phyloP scores from a whole-genome alignment of 139 green algal genomes.

The Chlamydomonas incerta region DNA sequence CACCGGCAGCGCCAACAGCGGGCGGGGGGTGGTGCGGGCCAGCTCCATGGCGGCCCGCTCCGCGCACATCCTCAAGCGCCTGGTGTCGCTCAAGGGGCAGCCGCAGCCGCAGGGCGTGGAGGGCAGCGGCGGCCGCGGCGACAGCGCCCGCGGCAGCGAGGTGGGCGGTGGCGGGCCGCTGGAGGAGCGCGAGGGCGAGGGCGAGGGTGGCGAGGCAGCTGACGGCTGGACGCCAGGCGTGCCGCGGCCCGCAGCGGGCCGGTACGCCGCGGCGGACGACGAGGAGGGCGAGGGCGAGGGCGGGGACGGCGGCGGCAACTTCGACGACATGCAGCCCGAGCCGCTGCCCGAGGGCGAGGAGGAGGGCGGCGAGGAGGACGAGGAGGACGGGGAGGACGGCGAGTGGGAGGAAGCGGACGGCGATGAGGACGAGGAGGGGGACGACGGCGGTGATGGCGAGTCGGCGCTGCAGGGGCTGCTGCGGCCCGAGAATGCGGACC shows the following conservation, averaged over 20 bases:
- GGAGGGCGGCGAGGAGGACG: background rate
- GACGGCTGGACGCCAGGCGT: background rate
- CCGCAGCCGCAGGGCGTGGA: background rate
- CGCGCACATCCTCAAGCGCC: background rate
- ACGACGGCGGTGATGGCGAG: background rate
- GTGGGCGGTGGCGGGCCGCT: background rate
- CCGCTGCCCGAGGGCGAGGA: background rate
- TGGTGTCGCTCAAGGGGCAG: background rate
- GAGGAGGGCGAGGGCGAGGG: background rate
- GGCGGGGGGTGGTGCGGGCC: background rate
- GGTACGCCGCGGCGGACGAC: background rate
- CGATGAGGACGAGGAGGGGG: background rate
- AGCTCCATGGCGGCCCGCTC: constrained; percentile 7
- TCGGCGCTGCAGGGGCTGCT: background rate
- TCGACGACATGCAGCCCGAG: background rate
- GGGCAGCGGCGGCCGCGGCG: background rate
- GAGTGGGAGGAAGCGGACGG: background rate
- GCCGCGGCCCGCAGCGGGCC: background rate
- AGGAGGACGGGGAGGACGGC: background rate
- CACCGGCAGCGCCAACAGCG: background rate
- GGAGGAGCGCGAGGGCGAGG: background rate
- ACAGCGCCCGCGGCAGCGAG: background rate
- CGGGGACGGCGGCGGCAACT: background rate
- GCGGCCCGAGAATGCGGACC: background rate
- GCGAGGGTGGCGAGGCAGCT: background rate